A percentile compares a stretch with the other conserved stretches of the same genome.
These are phyloP conservation scores for Kluyveromyces sp. DNA, from an alignment of 1,139 yeast species.

Conservation along the genomic window DNA sequence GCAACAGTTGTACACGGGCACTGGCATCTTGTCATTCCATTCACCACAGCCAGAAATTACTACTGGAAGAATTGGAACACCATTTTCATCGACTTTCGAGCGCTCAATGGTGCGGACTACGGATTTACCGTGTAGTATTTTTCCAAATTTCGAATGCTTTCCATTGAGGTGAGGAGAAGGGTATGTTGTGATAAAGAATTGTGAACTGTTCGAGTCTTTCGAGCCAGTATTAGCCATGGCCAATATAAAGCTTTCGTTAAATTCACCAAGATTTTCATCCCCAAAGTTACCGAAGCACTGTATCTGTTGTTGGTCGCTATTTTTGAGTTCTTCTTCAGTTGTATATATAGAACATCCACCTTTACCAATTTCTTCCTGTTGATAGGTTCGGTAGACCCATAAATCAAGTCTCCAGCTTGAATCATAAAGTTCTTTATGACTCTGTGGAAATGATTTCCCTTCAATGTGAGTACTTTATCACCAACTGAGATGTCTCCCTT, in stretches of 20 bases:
- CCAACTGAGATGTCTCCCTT: constrained; percentile 32
- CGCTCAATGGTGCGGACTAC: constrained; percentile 60
- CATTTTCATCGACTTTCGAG: constrained; percentile 40
- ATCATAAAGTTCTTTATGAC: constrained; percentile 69
- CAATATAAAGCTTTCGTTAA: constrained; percentile 43
- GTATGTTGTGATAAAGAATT: constrained; percentile 69
- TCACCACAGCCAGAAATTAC: constrained; percentile 56
- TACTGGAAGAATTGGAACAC: constrained; percentile 39
- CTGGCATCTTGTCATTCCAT: constrained; percentile 46
- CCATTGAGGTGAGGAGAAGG: constrained; percentile 68
- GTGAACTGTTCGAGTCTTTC: constrained; percentile 56
- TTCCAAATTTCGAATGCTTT: constrained; percentile 74
- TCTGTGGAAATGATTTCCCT: constrained; percentile 51
- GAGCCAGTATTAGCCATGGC: constrained; percentile 70
- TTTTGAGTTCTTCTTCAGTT: constrained; percentile 21
- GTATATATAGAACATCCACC: constrained; percentile 46
- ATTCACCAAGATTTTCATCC: constrained; percentile 51
- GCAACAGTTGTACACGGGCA: constrained; percentile 58
- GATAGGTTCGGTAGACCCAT: constrained; percentile 27
- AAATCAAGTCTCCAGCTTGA: constrained; percentile 65
- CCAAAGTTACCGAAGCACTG: constrained; percentile 37
- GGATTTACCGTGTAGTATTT: constrained; percentile 55
- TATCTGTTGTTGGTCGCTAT: constrained; percentile 8
- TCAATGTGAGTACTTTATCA: constrained; percentile 31
- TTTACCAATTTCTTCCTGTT: constrained; percentile 41